A percentile compares a stretch with the other conserved stretches of the same genome.
Evolutionary conservation across 2,329 filamentous ascomycete genomes (phyloP).

Genomic region (Balansia obtecta): DNA sequence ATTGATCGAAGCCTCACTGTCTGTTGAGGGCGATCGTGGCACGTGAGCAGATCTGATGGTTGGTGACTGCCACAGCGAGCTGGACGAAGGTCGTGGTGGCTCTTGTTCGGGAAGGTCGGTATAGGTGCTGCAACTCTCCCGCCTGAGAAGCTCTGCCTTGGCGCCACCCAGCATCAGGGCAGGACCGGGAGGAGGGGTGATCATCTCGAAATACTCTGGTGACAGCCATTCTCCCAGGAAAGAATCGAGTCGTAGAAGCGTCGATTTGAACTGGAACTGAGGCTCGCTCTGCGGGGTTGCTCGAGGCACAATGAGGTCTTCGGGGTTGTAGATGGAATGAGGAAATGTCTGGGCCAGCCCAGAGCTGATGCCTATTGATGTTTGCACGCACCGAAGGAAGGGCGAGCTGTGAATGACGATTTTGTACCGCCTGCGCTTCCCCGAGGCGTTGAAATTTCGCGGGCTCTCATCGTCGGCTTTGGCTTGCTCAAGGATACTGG

Average conservation of each 20-base stretch:
- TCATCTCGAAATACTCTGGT: constrained; percentile 84
- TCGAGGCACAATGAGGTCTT: constrained; percentile 23
- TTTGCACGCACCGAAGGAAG: constrained; percentile 85
- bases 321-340: constrained; percentile 20
- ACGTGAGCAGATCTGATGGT: constrained; percentile 13
- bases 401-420: constrained; percentile 89
- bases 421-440: constrained; percentile 51
- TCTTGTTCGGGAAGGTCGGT: constrained; percentile 14
- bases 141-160: constrained; percentile 72
- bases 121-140: constrained; percentile 52
- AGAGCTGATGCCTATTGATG: constrained; percentile 74
- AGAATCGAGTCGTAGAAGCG: constrained; percentile 70
- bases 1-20: constrained; percentile 15
- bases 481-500: constrained; percentile 49
- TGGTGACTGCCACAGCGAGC: constrained; percentile 23
- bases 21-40: constrained; percentile 12
- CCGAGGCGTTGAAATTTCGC: constrained; percentile 10
- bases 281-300: constrained; percentile 14
- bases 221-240: constrained; percentile 94
- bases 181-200: constrained; percentile 77
- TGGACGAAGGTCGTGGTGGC: constrained; percentile 12
- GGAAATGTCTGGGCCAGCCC: constrained; percentile 54
- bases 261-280: constrained; percentile 33
- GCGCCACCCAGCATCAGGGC: constrained; percentile 79
- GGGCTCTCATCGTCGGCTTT: constrained; percentile 30